Conservation (phyloP, 106 monocot species). For the Allium sativum region DNA sequence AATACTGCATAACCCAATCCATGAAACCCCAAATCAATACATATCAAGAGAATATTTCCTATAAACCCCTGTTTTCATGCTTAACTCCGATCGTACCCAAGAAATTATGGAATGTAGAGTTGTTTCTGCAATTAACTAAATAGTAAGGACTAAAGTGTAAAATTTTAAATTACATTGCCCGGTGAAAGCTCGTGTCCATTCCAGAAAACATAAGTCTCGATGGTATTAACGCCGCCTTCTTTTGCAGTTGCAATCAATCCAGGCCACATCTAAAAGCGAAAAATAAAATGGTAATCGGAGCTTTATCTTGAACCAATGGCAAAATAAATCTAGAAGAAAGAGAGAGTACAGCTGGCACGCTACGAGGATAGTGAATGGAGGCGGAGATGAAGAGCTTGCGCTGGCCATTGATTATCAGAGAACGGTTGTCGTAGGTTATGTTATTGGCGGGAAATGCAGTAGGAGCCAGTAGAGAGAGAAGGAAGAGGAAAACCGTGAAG, state of each 20-base stretch:
- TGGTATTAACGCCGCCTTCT: constrained; percentile 64
- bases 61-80: neutral
- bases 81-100: too few species aligned
- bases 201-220: constrained; percentile 97
- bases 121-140: too few species aligned
- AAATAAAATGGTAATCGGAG: too few species aligned
- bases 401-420: constrained; percentile 79
- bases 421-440: constrained; percentile 83
- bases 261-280: constrained; percentile 73
- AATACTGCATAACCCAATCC: constrained; percentile 34
- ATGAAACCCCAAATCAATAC: neutral
- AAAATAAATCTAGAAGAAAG: neutral
- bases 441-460: constrained; percentile 11
- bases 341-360: constrained; percentile 67
- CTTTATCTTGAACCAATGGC: too few species aligned
- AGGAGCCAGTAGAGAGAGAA: too few species aligned
- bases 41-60: neutral
- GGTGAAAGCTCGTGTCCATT: constrained; percentile 90
- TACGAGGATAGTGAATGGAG: constrained; percentile 97
- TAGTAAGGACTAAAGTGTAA: too few species aligned
- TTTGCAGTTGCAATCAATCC: constrained; percentile 69
- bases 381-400: constrained; percentile 82
- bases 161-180: constrained; percentile 32
- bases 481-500: too few species aligned
- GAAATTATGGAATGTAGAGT: too few species aligned